These are phyloP conservation scores for Penicillium parvum DNA, from an alignment of 495 filamentous ascomycete species.

Conservation along the genomic window DNA sequence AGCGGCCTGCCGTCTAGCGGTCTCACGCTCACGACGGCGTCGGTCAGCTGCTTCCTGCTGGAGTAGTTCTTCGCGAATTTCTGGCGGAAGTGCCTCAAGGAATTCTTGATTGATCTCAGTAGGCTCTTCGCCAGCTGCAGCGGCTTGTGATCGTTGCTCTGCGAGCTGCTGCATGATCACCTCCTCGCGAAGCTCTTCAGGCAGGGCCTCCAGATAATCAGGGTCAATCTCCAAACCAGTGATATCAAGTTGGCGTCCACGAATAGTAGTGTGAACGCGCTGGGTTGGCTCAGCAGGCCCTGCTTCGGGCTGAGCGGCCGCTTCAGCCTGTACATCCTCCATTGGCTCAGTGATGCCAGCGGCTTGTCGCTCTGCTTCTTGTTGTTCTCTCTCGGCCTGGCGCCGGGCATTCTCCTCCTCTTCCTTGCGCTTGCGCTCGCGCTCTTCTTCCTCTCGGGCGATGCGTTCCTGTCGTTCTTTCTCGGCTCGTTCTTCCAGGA, in stretches of 20 bases:
- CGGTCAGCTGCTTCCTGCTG: constrained; percentile 86
- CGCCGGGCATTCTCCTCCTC: constrained; percentile 56
- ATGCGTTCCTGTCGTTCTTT: constrained; percentile 49
- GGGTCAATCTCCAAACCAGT: constrained; percentile 91
- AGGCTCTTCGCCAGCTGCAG: constrained; percentile 75
- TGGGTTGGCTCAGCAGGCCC: constrained; percentile 48
- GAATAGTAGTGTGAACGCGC: constrained; percentile 73
- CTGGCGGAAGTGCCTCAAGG: constrained; percentile 82
- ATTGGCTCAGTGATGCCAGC: constrained; percentile 57
- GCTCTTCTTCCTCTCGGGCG: constrained; percentile 57
- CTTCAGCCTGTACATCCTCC: constrained; percentile 72
- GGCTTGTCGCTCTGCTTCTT: constrained; percentile 46
- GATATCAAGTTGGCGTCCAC: constrained; percentile 82
- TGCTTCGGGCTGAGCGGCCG: constrained; percentile 32
- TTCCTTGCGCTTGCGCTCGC: constrained; percentile 57
- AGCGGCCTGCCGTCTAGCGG: constrained; percentile 57
- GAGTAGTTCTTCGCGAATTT: constrained; percentile 84
- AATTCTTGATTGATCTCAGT: constrained; percentile 92
- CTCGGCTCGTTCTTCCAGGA: constrained; percentile 43
- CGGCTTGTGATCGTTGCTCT: constrained; percentile 74
- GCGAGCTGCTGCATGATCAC: constrained; percentile 85
- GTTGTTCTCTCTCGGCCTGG: constrained; percentile 41
- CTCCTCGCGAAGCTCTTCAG: constrained; percentile 92
- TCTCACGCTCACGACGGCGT: constrained; percentile 82
- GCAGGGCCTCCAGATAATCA: constrained; percentile 87